These are phyloP conservation scores for Scedosporium dehoogii DNA, from an alignment of 2,329 filamentous ascomycete species.

Conservation along the genomic window DNA sequence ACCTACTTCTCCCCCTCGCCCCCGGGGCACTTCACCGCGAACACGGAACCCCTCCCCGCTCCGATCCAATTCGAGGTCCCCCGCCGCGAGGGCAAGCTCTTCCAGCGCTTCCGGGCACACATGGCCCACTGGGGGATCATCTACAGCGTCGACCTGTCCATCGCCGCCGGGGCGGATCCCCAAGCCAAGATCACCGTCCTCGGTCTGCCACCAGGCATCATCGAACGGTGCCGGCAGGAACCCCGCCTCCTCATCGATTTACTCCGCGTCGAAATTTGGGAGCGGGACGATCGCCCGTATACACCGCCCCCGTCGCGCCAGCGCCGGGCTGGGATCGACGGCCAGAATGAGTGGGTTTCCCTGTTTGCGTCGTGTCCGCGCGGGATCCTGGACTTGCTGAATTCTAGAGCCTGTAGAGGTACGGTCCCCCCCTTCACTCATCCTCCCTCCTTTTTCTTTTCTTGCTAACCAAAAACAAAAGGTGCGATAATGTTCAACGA, in stretches of 20 bases:
- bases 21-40: constrained; percentile 11
- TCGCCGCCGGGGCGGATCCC: not conserved
- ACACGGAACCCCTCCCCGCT: constrained; percentile 31
- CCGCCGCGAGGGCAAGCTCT: constrained; percentile 45
- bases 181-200: constrained; percentile 34
- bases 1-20: constrained; percentile 31
- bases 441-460: not conserved
- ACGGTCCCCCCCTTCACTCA: constrained; percentile 12
- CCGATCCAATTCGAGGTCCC: constrained; percentile 58
- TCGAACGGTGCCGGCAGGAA: constrained; percentile 64
- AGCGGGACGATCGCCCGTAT: constrained; percentile 37
- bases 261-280: constrained; percentile 66
- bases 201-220: constrained; percentile 59
- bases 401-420: constrained; percentile 68
- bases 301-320: not conserved
- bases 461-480: constrained; percentile 11
- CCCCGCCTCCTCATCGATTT: constrained; percentile 64
- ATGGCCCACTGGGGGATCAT: constrained; percentile 69
- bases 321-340: not conserved
- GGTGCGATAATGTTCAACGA: constrained; percentile 83
- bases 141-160: constrained; percentile 38
- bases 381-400: constrained; percentile 65
- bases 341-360: constrained; percentile 43
- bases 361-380: constrained; percentile 61
- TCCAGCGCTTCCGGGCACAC: constrained; percentile 40